These are phyloP conservation scores for Nemania abortiva DNA, from an alignment of 2,329 filamentous ascomycete genomes.

Conservation along the genomic window DNA sequence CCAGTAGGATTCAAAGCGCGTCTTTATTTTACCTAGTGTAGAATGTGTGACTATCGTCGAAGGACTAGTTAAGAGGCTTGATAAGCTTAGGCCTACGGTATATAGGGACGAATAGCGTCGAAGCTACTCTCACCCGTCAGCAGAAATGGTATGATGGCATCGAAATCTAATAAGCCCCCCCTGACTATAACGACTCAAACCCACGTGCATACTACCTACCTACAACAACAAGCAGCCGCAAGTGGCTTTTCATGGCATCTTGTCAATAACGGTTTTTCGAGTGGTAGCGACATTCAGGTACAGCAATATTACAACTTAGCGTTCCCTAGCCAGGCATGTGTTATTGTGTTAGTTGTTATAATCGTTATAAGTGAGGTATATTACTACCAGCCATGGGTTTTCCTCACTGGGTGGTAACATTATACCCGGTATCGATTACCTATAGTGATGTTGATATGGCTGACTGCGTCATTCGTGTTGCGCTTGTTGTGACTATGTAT, in stretches of 20 bases:
- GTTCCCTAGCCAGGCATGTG: not conserved
- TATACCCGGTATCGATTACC: not conserved
- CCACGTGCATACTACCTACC: not conserved
- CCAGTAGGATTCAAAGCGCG: not conserved
- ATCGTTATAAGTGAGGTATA: not conserved
- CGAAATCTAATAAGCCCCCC: conserved; percentile 10
- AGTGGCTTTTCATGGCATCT: conserved; percentile 2
- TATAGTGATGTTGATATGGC: not conserved
- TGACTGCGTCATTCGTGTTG: conserved; percentile 18
- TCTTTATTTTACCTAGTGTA: not conserved
- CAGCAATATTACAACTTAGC: conserved; percentile 2
- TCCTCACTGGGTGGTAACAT: not conserved
- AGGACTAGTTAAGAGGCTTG: conserved; percentile 22
- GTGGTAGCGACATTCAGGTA: conserved; percentile 15
- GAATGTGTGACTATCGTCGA: not conserved
- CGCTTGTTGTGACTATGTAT: conserved; percentile 12
- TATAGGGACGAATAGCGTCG: conserved; percentile 14
- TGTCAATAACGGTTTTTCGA: conserved; percentile 4
- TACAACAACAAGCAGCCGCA: conserved; percentile 7
- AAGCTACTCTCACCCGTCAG: not conserved
- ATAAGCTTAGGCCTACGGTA: conserved; percentile 15
- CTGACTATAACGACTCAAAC: conserved; percentile 18
- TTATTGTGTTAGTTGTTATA: too few species aligned
- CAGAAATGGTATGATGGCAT: not conserved
- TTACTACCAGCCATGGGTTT: not conserved